These are phyloP conservation scores for Cnidoscolus chayamansa DNA, from an alignment of 441 rosid genomes.

Conservation along the genomic window DNA sequence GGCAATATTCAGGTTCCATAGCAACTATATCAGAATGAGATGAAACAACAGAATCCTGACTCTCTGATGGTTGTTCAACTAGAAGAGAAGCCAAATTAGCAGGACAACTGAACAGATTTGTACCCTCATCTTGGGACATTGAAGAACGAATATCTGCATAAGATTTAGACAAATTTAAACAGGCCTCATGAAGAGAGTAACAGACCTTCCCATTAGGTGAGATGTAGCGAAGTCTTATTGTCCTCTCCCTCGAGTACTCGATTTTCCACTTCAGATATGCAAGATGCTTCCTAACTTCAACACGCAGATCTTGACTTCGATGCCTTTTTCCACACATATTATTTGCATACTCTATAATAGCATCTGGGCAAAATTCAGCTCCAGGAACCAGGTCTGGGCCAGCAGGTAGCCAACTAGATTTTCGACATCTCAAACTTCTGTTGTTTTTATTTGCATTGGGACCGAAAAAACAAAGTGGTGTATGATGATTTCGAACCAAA, in stretches of 20 bases:
- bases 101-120: slow-evolving; percentile 13
- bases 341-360: slow-evolving; percentile 38
- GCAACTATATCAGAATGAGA: slow-evolving; percentile 19
- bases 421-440: slow-evolving; percentile 11
- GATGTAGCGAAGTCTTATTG: slow-evolving; percentile 43
- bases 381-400: slow-evolving; percentile 39
- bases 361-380: slow-evolving; percentile 50
- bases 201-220: slow-evolving; percentile 57
- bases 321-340: not conserved
- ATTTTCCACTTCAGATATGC: slow-evolving; percentile 54
- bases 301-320: not conserved
- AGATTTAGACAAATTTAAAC: slow-evolving; percentile 33
- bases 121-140: slow-evolving; percentile 20
- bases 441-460: slow-evolving; percentile 17
- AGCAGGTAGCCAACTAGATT: slow-evolving; percentile 42
- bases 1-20: slow-evolving; percentile 38
- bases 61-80: slow-evolving; percentile 24
- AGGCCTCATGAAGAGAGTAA: slow-evolving; percentile 52
- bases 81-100: slow-evolving; percentile 21
- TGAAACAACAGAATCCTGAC: slow-evolving; percentile 21
- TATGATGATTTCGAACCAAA: no score
- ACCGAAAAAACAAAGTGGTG: slow-evolving; percentile 12
- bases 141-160: slow-evolving; percentile 12
- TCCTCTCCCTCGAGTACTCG: slow-evolving; percentile 28
- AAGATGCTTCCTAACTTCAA: slow-evolving; percentile 54